Evolutionary conservation across 2,329 filamentous ascomycete species (phyloP), one percentile per base, ranked within the genome.

Genomic region (Aspergillus thermomutatus): DNA sequence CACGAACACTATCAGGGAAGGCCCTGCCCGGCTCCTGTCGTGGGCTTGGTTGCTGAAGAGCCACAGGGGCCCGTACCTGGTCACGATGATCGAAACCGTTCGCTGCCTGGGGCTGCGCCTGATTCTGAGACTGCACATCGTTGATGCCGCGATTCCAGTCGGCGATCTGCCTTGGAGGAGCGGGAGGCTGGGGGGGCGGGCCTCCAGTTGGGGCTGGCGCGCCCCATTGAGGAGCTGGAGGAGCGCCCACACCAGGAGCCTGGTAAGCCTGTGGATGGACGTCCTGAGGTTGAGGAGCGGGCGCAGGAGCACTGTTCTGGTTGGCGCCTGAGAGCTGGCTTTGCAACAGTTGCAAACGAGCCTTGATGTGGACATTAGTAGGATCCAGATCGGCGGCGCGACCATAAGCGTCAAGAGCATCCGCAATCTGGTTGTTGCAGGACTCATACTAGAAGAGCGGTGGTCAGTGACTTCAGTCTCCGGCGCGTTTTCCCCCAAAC

Each of bases 381-480:
- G 94, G 93, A 71, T 99, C 94, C 62, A 99, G 85, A 73, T 99
- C 94, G 37, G 92, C 92, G 43, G 94, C 94, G 64, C 94, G 86
- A 69, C 93, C 90, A 73, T 97, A 99, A 5, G 94, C 94, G 74
- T 99, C 94, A 47, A 97, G 82, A 1, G 94, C 94, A 79, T 99
- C 94, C 52, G 87, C 91, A 57, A 96, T 96, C 77, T 99, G 94
- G 77, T 97, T 97, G 82, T 99, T 97, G 77, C 94, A 99, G 26
- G 92, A 96, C 75, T 99, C 94, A 70, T 99, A 99, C 89, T 95
- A 65, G 19, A 27, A 52, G 50, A 37, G 31, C 31, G 11, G 34
- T 21, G 3, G 52, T 63, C 53, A 60, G 54, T 25, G 11, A 46
- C 19, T 46, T 7, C 21, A 1, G 10, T 46, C 21, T 46, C 6